These are phyloP conservation scores for Suillus plorans DNA, from an alignment of 768 basidiomycete species.

Conservation along the genomic window DNA sequence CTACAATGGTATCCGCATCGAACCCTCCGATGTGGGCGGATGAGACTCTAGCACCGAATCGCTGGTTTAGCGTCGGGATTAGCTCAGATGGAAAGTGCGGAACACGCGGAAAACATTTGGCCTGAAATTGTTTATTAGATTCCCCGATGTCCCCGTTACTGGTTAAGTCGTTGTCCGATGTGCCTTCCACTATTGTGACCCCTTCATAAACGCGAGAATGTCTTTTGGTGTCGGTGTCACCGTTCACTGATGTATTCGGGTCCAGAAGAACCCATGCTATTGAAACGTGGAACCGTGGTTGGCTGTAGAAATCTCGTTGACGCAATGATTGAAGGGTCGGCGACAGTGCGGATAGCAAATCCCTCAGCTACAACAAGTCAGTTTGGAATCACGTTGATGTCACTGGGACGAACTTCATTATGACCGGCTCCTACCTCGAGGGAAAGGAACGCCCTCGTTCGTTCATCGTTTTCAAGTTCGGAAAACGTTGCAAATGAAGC, in stretches of 20 bases:
- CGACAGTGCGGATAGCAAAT: constrained; percentile 53
- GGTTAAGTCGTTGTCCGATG: neutral
- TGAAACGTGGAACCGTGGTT: constrained; percentile 86
- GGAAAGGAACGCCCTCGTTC: constrained; percentile 76
- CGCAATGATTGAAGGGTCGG: constrained; percentile 60
- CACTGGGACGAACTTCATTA: constrained; percentile 51
- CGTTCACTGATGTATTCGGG: constrained; percentile 6
- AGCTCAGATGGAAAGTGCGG: constrained; percentile 49
- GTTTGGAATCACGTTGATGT: neutral
- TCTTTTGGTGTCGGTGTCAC: neutral
- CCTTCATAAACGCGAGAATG: neutral
- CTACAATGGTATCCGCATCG: constrained; percentile 50
- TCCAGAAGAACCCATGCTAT: constrained; percentile 84
- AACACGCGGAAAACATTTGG: constrained; percentile 44
- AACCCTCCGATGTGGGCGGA: constrained; percentile 47
- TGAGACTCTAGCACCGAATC: constrained; percentile 43
- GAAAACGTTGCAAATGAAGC: constrained; percentile 73
- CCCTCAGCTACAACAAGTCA: constrained; percentile 49
- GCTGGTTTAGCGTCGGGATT: constrained; percentile 48
- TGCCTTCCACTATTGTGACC: neutral
- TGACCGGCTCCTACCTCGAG: constrained; percentile 86
- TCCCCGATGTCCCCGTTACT: neutral
- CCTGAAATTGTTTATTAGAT: neutral
- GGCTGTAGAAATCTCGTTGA: constrained; percentile 76
- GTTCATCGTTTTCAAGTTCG: constrained; percentile 76